These are phyloP conservation scores for Aristolochia fimbriata DNA, from an alignment of 164 flowering plant genomes.

Conservation along the genomic window DNA sequence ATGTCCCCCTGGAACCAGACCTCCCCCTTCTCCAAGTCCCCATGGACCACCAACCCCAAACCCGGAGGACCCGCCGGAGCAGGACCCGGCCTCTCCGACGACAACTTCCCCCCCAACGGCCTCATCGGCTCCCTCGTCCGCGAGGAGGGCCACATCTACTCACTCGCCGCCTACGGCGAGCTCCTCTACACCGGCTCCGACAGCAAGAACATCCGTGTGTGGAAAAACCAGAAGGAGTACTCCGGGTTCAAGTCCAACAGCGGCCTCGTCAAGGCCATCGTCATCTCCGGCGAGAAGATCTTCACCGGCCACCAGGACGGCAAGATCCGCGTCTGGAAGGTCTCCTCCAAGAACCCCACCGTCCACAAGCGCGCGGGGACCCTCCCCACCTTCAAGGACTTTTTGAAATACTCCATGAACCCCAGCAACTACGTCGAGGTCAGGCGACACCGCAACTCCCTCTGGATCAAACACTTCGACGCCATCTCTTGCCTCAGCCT, in stretches of 20 bases:
- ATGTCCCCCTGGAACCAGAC: conserved; percentile 45
- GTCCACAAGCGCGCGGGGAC: conserved; percentile 51
- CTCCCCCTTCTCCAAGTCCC: conserved; percentile 30
- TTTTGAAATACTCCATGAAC: conserved; percentile 53
- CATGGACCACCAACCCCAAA: no score
- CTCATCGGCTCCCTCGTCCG: conserved; percentile 69
- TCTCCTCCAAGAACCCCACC: conserved; percentile 31
- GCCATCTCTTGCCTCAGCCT: conserved; percentile 76
- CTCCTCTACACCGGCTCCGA: conserved; percentile 89
- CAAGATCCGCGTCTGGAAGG: conserved; percentile 72
- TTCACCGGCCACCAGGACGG: conserved; percentile 96
- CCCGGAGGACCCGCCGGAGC: no score
- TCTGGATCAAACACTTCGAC: conserved; percentile 82
- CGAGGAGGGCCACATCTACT: conserved; percentile 82
- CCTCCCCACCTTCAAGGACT: conserved; percentile 49
- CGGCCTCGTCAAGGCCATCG: conserved; percentile 74
- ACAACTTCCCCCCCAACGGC: conserved; percentile 11
- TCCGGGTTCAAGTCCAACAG: conserved; percentile 70
- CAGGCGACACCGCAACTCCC: conserved; percentile 29
- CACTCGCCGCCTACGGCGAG: conserved; percentile 53
- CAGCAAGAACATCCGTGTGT: conserved; percentile 87
- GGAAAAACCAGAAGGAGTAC: conserved; percentile 65
- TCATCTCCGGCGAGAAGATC: conserved; percentile 53
- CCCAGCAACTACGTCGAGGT: conserved; percentile 69
- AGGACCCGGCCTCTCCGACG: conserved; percentile 9